Base-by-base conservation (phyloP, 2,329 filamentous ascomycete genomes). In the Pseudogymnoascus sp. region DNA sequence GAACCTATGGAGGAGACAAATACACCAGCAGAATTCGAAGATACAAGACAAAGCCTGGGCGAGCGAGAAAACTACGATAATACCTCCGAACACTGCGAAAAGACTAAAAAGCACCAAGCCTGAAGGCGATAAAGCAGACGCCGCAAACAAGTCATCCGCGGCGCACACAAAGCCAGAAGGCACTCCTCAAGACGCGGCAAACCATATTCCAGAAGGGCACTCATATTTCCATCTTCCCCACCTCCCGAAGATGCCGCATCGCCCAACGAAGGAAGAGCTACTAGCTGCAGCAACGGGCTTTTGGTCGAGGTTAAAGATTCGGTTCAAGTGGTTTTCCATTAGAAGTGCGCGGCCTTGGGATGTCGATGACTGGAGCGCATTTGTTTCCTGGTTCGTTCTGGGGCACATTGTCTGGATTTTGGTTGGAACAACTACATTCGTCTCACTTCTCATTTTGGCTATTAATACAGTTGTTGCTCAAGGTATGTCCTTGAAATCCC, bases 301-400 rank as follows among this genome's bases (percentile, higher is more conserved):
- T 74, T 95, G 91, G 87, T 88, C 96, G 66, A 85, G 95, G 59
- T 76, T 97, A 50, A 91, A 89, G 72, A 90, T 97, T 23, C 88
- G 92, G 42, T 96, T 97, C 79, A 99, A 99, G 76, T 99, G 95
- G 95, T 88, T 95, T 70, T 96, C 95, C 2, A 99, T 99, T 70
- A 83, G 93, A 72, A 96, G 93, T 73, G 90, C 90, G 74, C 84
- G 95, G 38, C 95, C 95, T 0, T 99, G 95, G 85, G 99, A 96
- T 75, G 84, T 88, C 21, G 95, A 99, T 74, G 95, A 99, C 77
- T 97, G 96, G 80, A 90, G 92, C 53, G 95, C 95, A 3, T 93
- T 99, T 67, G 86, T 91, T 62, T 97, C 95, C 1, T 97, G 93
- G 93, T 89, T 99, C 66, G 83, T 97, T 66, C 82, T 97, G 62